Base-by-base conservation (phyloP, 768 basidiomycete genomes). In the Phlebiopsis flavidoalba region DNA sequence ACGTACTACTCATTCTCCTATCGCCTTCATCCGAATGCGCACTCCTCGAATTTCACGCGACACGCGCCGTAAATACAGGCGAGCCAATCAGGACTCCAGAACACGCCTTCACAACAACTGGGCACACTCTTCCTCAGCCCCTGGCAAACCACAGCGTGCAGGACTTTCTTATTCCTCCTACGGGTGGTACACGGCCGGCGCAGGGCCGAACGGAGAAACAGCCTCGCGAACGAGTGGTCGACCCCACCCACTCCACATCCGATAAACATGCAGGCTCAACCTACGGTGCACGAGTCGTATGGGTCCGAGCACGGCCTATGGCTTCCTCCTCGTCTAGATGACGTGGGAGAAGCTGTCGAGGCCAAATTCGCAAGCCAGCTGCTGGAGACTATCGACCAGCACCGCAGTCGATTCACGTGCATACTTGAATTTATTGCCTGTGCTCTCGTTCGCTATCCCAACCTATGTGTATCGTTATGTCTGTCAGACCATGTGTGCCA, bases 121-220 rank as follows among this genome's bases (percentile, higher is more conserved):
- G 54, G 54, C 36, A 24, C 54, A n/a, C n/a, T n/a, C n/a, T 12
- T 55, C 54, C 8, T 19, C 40, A 31, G 7, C 37, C 54, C 54
- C 17, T 55, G 54, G n/a, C n/a, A n/a, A n/a, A n/a, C 21, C 43
- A 55, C 54, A n/a, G 54, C 54, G 8, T 55, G 54, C 40, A 43
- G 37, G 21, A 55, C 37, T 7, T 26, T 55, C 40, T 55, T 43
- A n/a, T 37, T 45, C 36, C 1, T 19, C 54, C 10, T 55, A 55
- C 19, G 35, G n/a, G n/a, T n/a, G n/a, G n/a, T n/a, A n/a, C n/a
- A n/a, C n/a, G n/a, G n/a, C n/a, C 36, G 12, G 19, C 54, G 19
- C 19, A n/a, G n/a, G n/a, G 7, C 14, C 21, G n/a, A 19, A 6
- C 52, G 14, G 52, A 53, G 17, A 35, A 21, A 36, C 19, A 11